Evolutionary conservation across 257 asterid genomes (phyloP).

Genomic region (Plectranthus barbatus): DNA sequence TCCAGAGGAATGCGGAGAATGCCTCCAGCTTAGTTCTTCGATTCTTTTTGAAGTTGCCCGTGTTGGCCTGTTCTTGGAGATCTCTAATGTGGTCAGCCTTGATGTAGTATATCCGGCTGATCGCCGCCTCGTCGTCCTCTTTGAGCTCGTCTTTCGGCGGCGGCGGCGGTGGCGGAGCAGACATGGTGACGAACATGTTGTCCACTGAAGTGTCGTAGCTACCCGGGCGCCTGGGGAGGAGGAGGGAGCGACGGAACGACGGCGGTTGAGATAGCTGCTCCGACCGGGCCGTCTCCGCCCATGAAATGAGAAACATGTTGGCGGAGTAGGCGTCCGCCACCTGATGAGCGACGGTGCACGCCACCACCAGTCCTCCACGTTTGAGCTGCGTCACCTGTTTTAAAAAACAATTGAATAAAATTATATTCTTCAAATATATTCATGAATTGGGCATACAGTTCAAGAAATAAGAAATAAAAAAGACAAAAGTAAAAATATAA

Average conservation of each 20-base stretch:
- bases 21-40: slow-evolving; percentile 48
- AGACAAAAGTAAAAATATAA: too few species aligned
- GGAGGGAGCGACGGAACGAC: slow-evolving; percentile 51
- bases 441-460: too few species aligned
- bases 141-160: background rate
- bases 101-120: slow-evolving; percentile 58
- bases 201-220: slow-evolving; percentile 24
- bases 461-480: too few species aligned
- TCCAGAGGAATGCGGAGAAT: slow-evolving; percentile 68
- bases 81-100: slow-evolving; percentile 21
- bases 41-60: background rate
- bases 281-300: slow-evolving; percentile 51
- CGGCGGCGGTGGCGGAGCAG: slow-evolving; percentile 19
- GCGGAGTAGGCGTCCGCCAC: slow-evolving; percentile 74
- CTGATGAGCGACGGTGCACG: slow-evolving; percentile 57
- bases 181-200: slow-evolving; percentile 28
- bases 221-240: slow-evolving; percentile 43
- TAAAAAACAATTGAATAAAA: too few species aligned
- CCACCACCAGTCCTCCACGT: slow-evolving; percentile 63
- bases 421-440: too few species aligned
- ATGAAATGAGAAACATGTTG: slow-evolving; percentile 60
- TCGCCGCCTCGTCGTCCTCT: background rate
- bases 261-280: slow-evolving; percentile 35
- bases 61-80: slow-evolving; percentile 44
- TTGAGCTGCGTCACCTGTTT: slow-evolving; percentile 45